These are phyloP conservation scores for Chrysanthemum makinoi DNA, from an alignment of 129 eudicot species.

Conservation along the genomic window DNA sequence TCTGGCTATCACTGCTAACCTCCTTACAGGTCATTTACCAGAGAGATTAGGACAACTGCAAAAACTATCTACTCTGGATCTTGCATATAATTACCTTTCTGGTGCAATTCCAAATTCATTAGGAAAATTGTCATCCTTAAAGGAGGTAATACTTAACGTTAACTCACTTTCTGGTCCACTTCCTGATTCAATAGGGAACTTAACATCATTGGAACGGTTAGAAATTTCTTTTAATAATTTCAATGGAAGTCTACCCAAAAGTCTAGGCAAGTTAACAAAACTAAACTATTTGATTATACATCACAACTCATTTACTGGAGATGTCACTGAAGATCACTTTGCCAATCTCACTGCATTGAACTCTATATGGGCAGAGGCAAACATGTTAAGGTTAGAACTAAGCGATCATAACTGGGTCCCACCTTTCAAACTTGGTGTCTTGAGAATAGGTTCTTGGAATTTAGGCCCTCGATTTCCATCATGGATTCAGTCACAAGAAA, in stretches of 20 bases:
- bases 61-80: constrained; percentile 16
- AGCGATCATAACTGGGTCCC: constrained; percentile 29
- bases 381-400: constrained; percentile 27
- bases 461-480: constrained; percentile 33
- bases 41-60: constrained; percentile 24
- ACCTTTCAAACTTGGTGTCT: constrained; percentile 28
- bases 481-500: constrained; percentile 36
- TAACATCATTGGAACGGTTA: constrained; percentile 23
- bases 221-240: constrained; percentile 24
- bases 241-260: constrained; percentile 39
- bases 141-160: constrained; percentile 24
- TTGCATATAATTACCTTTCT: constrained; percentile 16
- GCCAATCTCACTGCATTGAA: constrained; percentile 29
- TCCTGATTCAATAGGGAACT: constrained; percentile 33
- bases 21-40: constrained; percentile 22
- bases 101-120: constrained; percentile 29
- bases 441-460: constrained; percentile 25
- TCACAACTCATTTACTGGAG: constrained; percentile 33
- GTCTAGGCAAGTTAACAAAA: constrained; percentile 33
- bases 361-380: constrained; percentile 21
- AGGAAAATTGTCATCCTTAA: constrained; percentile 29
- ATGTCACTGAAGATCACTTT: constrained; percentile 41
- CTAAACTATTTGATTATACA: constrained; percentile 14
- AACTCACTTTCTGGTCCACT: constrained; percentile 27
- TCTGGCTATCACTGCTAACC: constrained; percentile 14